These are phyloP conservation scores for Tuctoria greenei DNA, from an alignment of 176 grass and related monocot species.

Conservation along the genomic window DNA sequence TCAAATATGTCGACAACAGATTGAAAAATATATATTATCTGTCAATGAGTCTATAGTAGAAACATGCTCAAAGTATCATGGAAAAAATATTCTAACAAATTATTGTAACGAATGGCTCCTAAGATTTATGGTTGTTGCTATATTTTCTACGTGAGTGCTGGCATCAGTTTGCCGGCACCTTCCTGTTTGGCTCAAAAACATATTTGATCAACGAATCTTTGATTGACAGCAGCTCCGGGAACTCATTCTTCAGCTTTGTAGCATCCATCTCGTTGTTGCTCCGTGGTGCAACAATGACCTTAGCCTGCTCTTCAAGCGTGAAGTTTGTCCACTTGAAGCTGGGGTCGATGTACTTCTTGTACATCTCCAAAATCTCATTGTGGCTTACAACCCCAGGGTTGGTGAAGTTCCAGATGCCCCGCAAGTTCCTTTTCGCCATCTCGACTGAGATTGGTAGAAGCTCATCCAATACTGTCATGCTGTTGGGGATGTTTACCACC, in stretches of 20 bases:
- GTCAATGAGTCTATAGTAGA: conserved; percentile 29
- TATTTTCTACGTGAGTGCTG: conserved; percentile 20
- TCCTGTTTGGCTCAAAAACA: conserved; percentile 79
- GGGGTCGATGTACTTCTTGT: conserved; percentile 58
- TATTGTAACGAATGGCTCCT: conserved; percentile 24
- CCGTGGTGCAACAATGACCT: conserved; percentile 70
- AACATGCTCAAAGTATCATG: conserved; percentile 9
- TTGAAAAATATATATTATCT: conserved; percentile 30
- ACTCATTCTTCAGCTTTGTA: conserved; percentile 65
- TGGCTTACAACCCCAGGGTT: conserved; percentile 73
- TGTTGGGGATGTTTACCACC: conserved; percentile 78
- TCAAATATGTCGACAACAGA: no score
- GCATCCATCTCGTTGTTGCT: conserved; percentile 87
- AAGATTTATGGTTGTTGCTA: conserved; percentile 18
- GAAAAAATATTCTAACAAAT: conserved; percentile 32
- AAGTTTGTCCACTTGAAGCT: conserved; percentile 77
- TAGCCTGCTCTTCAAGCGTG: conserved; percentile 71
- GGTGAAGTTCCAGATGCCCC: conserved; percentile 83
- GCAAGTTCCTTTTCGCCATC: conserved; percentile 66
- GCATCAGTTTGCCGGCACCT: conserved; percentile 51
- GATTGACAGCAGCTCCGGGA: conserved; percentile 68
- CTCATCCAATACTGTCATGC: conserved; percentile 82
- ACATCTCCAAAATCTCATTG: conserved; percentile 83
- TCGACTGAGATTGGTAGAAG: conserved; percentile 77
- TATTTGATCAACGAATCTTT: conserved; percentile 75